Conservation (phyloP, 768 basidiomycete genomes). For the Trametes meyenii region DNA sequence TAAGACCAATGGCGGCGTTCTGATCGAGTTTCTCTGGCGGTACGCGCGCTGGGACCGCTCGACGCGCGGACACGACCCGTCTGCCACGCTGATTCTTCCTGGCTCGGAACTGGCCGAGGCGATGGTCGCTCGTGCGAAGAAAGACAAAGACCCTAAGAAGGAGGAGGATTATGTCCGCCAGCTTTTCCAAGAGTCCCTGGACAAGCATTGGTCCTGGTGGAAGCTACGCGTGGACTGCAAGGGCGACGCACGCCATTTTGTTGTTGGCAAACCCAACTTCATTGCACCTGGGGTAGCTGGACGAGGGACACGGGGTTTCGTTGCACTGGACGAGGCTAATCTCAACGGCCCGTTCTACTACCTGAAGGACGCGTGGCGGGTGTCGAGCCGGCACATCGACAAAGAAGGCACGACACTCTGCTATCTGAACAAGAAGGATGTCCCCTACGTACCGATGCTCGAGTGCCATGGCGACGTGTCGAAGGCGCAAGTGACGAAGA, state of each 20-base stretch:
- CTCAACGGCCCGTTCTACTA: slow-evolving; percentile 6
- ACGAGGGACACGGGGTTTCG: slow-evolving; percentile 12
- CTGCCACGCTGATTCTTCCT: slow-evolving; percentile 1
- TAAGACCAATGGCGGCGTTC: background rate
- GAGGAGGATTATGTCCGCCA: background rate
- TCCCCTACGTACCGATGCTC: background rate
- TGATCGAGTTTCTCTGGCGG: slow-evolving; percentile 13
- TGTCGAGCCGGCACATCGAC: background rate
- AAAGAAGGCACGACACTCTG: slow-evolving; percentile 4
- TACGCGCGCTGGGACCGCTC: background rate
- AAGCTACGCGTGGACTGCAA: background rate
- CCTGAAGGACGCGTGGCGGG: slow-evolving; percentile 22
- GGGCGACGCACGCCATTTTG: background rate
- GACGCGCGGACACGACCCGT: background rate
- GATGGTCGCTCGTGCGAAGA: background rate
- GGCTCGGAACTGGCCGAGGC: background rate
- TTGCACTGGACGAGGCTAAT: slow-evolving; percentile 10
- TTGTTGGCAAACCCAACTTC: slow-evolving; percentile 9
- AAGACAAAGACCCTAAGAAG: background rate
- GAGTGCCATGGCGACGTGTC: background rate
- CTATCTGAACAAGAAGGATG: background rate
- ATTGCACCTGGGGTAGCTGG: slow-evolving; percentile 4
- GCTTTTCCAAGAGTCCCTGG: background rate
- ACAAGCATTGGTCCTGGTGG: background rate
- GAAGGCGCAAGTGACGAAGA: background rate